A percentile compares a stretch with the other conserved stretches of the same genome.
These are phyloP conservation scores for Fagus crenata DNA, from an alignment of 306 rosid species.

Conservation along the genomic window DNA sequence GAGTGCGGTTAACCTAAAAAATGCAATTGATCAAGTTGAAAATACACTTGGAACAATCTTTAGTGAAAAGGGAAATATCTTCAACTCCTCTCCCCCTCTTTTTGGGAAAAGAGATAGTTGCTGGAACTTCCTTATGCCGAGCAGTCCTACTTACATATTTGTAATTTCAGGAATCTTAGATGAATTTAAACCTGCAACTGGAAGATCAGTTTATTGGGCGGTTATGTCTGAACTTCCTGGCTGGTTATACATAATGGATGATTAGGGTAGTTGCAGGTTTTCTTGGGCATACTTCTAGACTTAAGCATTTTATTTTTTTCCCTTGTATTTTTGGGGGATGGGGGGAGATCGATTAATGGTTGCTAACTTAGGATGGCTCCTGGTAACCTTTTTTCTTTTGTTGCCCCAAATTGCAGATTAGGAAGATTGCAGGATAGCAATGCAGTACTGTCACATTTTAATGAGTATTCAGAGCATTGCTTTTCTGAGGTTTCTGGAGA, in stretches of 20 bases:
- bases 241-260: background rate
- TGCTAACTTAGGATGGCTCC: background rate
- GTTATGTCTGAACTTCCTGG: background rate
- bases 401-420: constrained; percentile 48
- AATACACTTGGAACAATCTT: too few species aligned
- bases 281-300: background rate
- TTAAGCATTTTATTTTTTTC: background rate
- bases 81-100: too few species aligned
- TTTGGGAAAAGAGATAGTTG: too few species aligned
- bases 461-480: constrained; percentile 78
- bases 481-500: constrained; percentile 73
- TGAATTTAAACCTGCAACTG: background rate
- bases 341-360: too few species aligned
- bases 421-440: constrained; percentile 97
- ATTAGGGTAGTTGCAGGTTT: background rate
- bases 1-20: background rate
- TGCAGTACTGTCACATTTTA: constrained; percentile 85
- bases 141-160: too few species aligned
- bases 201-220: background rate
- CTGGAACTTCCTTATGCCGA: too few species aligned
- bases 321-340: background rate
- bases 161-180: background rate
- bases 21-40: too few species aligned
- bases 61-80: too few species aligned
- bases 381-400: constrained; percentile 1